Conservation (phyloP, 495 filamentous ascomycete species). For the Lophium mytilinum region DNA sequence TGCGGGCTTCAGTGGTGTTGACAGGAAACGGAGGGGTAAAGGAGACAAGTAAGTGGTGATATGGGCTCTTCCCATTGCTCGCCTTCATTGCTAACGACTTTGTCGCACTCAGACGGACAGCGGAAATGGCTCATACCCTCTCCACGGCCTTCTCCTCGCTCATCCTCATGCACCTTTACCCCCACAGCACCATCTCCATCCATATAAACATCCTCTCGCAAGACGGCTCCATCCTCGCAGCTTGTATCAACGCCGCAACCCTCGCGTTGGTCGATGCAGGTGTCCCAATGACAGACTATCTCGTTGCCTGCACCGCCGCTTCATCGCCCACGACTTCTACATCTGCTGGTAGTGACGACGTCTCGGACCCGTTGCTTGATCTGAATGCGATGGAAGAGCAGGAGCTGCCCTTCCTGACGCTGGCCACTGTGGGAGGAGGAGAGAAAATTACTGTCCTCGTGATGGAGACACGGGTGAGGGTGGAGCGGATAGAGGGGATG, state of each 20-base stretch:
- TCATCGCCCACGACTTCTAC: constrained; percentile 33
- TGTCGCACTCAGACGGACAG: constrained; percentile 50
- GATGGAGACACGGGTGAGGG: constrained; percentile 77
- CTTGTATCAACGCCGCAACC: constrained; percentile 84
- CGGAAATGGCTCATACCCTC: constrained; percentile 72
- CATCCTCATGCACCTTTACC: constrained; percentile 80
- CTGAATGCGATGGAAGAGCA: constrained; percentile 78
- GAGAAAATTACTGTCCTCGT: constrained; percentile 73
- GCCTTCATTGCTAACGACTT: neutral
- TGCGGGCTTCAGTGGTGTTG: constrained; percentile 80
- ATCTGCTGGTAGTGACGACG: constrained; percentile 48
- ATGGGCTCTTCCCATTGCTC: neutral
- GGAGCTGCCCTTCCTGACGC: constrained; percentile 81
- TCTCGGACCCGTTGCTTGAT: constrained; percentile 82
- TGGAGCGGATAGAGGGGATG: constrained; percentile 78
- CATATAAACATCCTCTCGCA: constrained; percentile 79
- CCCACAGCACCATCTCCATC: constrained; percentile 75
- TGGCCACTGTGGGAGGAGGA: constrained; percentile 54
- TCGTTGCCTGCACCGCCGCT: constrained; percentile 80
- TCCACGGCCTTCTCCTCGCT: constrained; percentile 61
- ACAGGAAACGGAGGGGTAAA: constrained; percentile 65
- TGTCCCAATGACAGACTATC: constrained; percentile 85
- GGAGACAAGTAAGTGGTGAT: constrained; percentile 59
- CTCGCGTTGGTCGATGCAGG: constrained; percentile 91
- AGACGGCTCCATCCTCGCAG: constrained; percentile 84